A percentile compares a stretch with the other conserved stretches of the same genome.
phyloP scores from a whole-genome alignment of 106 monocot species.

The Gastrodia elata region DNA sequence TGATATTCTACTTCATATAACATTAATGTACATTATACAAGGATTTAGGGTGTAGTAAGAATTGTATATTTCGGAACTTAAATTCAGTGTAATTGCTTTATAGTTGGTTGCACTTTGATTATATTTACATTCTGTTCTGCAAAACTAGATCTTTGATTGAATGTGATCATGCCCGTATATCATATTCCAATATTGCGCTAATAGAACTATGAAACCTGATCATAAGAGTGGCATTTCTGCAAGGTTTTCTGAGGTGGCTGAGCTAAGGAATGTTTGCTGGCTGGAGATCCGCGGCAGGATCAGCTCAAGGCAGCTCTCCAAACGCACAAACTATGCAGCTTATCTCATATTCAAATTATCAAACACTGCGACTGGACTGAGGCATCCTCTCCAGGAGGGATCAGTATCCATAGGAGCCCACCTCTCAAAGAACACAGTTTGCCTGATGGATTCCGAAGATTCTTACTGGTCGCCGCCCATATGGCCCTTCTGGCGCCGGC shows the following conservation, averaged over 20 bases:
- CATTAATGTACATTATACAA: no score
- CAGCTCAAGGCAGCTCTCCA: conserved; percentile 27
- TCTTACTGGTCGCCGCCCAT: background rate
- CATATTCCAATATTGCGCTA: no score
- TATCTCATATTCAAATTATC: conserved; percentile 49
- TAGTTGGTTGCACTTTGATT: no score
- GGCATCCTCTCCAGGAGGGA: conserved; percentile 22
- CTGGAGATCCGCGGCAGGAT: conserved; percentile 53
- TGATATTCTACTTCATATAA: no score
- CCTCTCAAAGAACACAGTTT: background rate
- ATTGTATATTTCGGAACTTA: no score
- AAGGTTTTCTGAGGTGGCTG: conserved; percentile 71
- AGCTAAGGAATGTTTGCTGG: conserved; percentile 60
- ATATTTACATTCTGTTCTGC: no score
- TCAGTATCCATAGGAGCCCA: conserved; percentile 17
- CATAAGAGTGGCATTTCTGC: background rate
- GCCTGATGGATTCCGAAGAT: background rate
- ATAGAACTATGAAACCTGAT: no score
- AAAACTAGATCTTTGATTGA: no score
- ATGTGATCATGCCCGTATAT: no score
- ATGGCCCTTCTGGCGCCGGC: background rate
- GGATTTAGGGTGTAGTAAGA: no score
- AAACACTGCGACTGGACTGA: conserved; percentile 10
- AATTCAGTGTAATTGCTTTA: no score
- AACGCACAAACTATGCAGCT: conserved; percentile 37